A percentile compares a stretch with the other conserved stretches of the same genome.
Conservation (phyloP, 345 rosid genomes). For the Cardamine chenopodiifolia region DNA sequence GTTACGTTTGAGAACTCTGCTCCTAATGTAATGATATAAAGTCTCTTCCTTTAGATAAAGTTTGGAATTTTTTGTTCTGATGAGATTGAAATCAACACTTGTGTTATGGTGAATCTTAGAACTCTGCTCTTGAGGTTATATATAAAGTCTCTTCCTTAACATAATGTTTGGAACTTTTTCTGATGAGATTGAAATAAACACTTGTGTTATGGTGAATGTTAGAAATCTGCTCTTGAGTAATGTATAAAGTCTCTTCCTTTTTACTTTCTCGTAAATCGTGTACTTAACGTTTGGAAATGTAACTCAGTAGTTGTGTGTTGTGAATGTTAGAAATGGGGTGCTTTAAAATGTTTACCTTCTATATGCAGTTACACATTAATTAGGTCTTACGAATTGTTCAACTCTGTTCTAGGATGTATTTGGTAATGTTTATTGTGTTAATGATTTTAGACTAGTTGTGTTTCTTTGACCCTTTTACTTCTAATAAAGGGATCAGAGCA, state of each 20-base stretch:
- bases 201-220: not conserved
- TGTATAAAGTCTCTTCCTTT: no score
- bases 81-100: not conserved
- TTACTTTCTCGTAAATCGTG: no score
- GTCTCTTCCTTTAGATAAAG: not conserved
- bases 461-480: not conserved
- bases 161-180: not conserved
- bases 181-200: not conserved
- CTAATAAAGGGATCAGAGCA: conserved; percentile 82
- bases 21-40: conserved; percentile 57
- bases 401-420: no score
- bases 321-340: not conserved
- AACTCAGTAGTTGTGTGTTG: not conserved
- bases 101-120: not conserved
- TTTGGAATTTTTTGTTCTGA: not conserved
- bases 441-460: not conserved
- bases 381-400: no score
- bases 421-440: not conserved
- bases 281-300: not conserved
- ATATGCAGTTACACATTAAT: not conserved
- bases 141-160: not conserved
- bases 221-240: no score
- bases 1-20: conserved; percentile 93
- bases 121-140: not conserved
- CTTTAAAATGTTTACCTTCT: not conserved